Evolutionary conservation across 768 basidiomycete genomes (phyloP).

Genomic region (Amylocystis lapponica): DNA sequence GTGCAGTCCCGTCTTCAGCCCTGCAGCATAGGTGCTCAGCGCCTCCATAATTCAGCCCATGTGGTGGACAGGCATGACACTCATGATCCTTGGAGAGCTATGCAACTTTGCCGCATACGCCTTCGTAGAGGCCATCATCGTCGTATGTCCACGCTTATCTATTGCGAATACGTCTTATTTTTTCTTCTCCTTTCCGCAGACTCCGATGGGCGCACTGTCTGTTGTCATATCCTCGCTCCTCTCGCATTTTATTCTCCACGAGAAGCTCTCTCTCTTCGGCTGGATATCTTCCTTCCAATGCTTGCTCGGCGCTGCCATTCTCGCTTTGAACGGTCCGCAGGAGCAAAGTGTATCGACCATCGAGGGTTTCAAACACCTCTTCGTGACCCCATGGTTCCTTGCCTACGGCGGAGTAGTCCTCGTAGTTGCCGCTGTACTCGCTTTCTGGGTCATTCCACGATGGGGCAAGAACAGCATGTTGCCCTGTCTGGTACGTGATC

Average conservation of each 20-base stretch:
- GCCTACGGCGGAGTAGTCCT: constrained; percentile 58
- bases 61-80: constrained; percentile 52
- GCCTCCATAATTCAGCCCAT: constrained; percentile 21
- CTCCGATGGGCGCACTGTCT: constrained; percentile 88
- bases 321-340: constrained; percentile 79
- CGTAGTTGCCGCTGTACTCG: constrained; percentile 51
- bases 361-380: constrained; percentile 62
- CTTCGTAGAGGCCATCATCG: constrained; percentile 84
- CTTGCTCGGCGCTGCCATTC: constrained; percentile 80
- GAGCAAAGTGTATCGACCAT: constrained; percentile 66
- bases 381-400: constrained; percentile 78
- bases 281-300: constrained; percentile 90
- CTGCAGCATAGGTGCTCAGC: background rate
- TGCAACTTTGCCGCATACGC: constrained; percentile 54
- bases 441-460: constrained; percentile 76
- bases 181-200: constrained; percentile 36
- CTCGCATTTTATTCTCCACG: constrained; percentile 86
- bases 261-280: constrained; percentile 87
- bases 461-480: constrained; percentile 89
- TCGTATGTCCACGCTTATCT: constrained; percentile 40
- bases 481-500: constrained; percentile 44
- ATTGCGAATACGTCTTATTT: background rate
- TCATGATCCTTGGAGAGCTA: constrained; percentile 27
- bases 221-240: constrained; percentile 91
- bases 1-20: constrained; percentile 4